These are phyloP conservation scores for Tolypocladium album DNA, from an alignment of 2,329 filamentous ascomycete genomes.

Conservation along the genomic window DNA sequence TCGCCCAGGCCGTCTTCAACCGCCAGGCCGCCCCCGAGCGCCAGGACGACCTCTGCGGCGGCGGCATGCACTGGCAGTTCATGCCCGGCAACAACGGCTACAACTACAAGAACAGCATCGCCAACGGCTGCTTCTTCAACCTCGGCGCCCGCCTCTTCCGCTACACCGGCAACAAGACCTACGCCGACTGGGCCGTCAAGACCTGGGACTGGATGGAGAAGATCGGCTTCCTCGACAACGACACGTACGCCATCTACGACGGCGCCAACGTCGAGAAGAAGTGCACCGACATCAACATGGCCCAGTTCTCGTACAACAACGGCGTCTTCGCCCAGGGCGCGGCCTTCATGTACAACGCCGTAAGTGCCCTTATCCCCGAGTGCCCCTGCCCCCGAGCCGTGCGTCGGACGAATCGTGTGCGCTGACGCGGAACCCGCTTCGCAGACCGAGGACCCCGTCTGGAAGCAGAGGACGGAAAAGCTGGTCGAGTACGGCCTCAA, in stretches of 20 bases:
- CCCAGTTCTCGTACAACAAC: neutral
- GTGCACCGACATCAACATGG: neutral
- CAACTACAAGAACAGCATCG: neutral
- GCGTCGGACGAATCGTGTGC: too few relatives aligned
- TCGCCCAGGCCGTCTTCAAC: neutral
- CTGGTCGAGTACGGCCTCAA: neutral
- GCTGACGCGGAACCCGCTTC: neutral
- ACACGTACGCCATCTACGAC: neutral
- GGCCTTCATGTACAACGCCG: neutral
- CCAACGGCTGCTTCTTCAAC: neutral
- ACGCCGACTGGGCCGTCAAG: neutral
- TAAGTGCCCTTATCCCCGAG: neutral
- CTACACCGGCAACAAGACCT: neutral
- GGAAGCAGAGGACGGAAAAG: neutral
- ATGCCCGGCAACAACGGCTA: neutral
- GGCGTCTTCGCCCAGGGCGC: neutral
- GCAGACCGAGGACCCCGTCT: neutral
- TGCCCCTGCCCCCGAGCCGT: too few relatives aligned
- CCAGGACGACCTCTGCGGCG: neutral
- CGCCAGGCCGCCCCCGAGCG: neutral
- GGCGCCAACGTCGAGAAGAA: neutral
- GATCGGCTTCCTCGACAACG: neutral
- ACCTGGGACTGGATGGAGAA: neutral
- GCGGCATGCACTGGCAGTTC: neutral
- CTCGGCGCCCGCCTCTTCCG: neutral